A percentile compares a stretch with the other conserved stretches of the same genome.
Evolutionary conservation across 768 basidiomycete species (phyloP).

Genomic region (Polyporus arcularius): DNA sequence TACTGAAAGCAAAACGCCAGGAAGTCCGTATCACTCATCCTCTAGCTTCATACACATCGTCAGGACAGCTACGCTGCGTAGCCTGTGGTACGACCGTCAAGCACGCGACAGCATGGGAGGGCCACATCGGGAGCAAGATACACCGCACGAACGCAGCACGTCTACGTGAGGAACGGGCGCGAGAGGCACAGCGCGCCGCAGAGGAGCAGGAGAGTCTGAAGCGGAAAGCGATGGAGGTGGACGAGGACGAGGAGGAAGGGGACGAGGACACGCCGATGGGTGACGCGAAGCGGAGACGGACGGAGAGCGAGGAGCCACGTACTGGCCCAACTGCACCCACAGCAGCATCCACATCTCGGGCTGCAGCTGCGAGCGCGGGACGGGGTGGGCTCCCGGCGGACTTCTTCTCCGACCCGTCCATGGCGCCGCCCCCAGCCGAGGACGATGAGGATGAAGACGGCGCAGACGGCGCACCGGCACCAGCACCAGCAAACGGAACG

Average conservation of each 20-base stretch:
- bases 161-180: conserved; percentile 51
- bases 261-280: conserved; percentile 4
- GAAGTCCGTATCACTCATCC: conserved; percentile 74
- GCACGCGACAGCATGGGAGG: conserved; percentile 83
- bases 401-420: conserved; percentile 82
- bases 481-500: conserved; percentile 16
- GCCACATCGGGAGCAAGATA: conserved; percentile 78
- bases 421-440: conserved; percentile 40
- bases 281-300: conserved; percentile 31
- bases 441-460: conserved; percentile 37
- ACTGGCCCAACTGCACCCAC: conserved; percentile 15
- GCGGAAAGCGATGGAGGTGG: conserved; percentile 35
- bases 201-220: conserved; percentile 38
- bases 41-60: conserved; percentile 64
- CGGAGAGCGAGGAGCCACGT: conserved; percentile 17
- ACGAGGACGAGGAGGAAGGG: conserved; percentile 33
- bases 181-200: conserved; percentile 38
- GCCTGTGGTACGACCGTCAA: conserved; percentile 67
- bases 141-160: conserved; percentile 70
- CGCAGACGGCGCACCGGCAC: conserved; percentile 14
- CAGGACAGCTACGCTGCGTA: conserved; percentile 69
- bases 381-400: conserved; percentile 53
- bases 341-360: not conserved
- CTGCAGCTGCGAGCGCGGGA: not conserved
- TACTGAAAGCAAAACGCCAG: conserved; percentile 83